Conservation (phyloP, 2,329 filamentous ascomycete species). For the Fusarium lateritium region DNA sequence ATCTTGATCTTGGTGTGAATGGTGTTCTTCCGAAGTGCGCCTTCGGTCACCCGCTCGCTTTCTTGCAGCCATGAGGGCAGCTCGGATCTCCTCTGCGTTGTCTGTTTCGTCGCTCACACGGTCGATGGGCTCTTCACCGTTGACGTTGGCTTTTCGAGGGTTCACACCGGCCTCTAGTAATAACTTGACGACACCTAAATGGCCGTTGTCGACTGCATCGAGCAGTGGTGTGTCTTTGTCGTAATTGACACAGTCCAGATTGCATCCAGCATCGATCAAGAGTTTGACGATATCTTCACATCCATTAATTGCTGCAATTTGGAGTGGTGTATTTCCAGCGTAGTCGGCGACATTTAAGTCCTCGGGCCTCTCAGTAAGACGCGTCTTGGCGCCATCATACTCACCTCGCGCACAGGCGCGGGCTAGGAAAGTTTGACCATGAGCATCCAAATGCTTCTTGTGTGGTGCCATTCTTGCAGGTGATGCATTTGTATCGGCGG, state of each 20-base stretch:
- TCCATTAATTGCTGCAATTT: slow-evolving; percentile 92
- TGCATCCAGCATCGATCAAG: slow-evolving; percentile 86
- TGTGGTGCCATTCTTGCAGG: slow-evolving; percentile 78
- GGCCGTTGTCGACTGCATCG: slow-evolving; percentile 96
- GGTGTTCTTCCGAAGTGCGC: slow-evolving; percentile 71
- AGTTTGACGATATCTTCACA: slow-evolving; percentile 89
- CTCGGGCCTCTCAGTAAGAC: slow-evolving; percentile 83
- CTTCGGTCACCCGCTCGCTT: slow-evolving; percentile 68
- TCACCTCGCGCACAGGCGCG: slow-evolving; percentile 90
- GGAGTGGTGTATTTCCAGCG: slow-evolving; percentile 94
- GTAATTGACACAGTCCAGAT: slow-evolving; percentile 83
- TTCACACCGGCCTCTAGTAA: slow-evolving; percentile 91
- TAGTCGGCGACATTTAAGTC: slow-evolving; percentile 93
- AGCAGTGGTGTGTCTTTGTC: slow-evolving; percentile 94
- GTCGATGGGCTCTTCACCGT: slow-evolving; percentile 92
- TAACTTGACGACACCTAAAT: slow-evolving; percentile 88
- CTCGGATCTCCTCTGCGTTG: slow-evolving; percentile 84
- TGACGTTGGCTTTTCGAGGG: slow-evolving; percentile 90
- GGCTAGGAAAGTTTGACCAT: slow-evolving; percentile 91
- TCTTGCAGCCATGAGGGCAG: slow-evolving; percentile 72
- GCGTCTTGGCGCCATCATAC: slow-evolving; percentile 81
- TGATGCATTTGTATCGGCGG: slow-evolving; percentile 73
- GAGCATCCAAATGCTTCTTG: slow-evolving; percentile 92
- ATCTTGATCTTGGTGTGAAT: slow-evolving; percentile 64
- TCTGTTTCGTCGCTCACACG: slow-evolving; percentile 82